Conservation (phyloP, 2,329 filamentous ascomycete genomes). For the Spiromastix sp. region DNA sequence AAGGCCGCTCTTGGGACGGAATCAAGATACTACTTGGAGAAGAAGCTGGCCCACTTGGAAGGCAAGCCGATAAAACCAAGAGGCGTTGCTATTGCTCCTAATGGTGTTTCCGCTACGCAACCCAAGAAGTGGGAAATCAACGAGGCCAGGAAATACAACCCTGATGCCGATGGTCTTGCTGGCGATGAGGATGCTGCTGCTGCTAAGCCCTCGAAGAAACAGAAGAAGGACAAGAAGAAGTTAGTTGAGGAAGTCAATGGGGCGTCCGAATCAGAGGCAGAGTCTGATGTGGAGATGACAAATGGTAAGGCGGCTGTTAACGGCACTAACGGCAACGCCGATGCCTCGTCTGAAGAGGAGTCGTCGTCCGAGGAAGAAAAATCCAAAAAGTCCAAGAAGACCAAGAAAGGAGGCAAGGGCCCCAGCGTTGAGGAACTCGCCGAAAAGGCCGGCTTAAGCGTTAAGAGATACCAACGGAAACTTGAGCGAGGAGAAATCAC, state of each 20-base stretch:
- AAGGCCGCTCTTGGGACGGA: slow-evolving; percentile 67
- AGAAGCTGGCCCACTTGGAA: slow-evolving; percentile 54
- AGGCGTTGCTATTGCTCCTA: slow-evolving; percentile 63
- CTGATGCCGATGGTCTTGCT: slow-evolving; percentile 76
- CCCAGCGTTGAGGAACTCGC: slow-evolving; percentile 48
- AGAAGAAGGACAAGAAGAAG: slow-evolving; percentile 37
- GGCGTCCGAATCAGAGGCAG: slow-evolving; percentile 29
- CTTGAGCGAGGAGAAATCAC: slow-evolving; percentile 65
- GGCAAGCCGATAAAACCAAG: slow-evolving; percentile 78
- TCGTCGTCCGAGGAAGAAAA: slow-evolving; percentile 18
- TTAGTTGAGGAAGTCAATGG: slow-evolving; percentile 34
- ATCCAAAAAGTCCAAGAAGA: slow-evolving; percentile 24
- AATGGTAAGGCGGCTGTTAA: slow-evolving; percentile 25
- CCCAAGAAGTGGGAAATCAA: slow-evolving; percentile 83
- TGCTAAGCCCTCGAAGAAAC: slow-evolving; percentile 27
- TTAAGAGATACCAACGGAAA: slow-evolving; percentile 70
- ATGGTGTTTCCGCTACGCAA: slow-evolving; percentile 50
- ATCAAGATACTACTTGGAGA: slow-evolving; percentile 38
- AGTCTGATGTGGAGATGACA: slow-evolving; percentile 31
- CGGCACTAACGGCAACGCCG: slow-evolving; percentile 12
- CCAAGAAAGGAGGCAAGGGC: slow-evolving; percentile 38
- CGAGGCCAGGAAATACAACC: slow-evolving; percentile 88
- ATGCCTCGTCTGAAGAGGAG: slow-evolving; percentile 17
- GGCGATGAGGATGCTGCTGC: slow-evolving; percentile 50
- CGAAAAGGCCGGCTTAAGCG: slow-evolving; percentile 56